These are phyloP conservation scores for Hippophae gyantsensis DNA, from an alignment of 306 rosid genomes.

Conservation along the genomic window DNA sequence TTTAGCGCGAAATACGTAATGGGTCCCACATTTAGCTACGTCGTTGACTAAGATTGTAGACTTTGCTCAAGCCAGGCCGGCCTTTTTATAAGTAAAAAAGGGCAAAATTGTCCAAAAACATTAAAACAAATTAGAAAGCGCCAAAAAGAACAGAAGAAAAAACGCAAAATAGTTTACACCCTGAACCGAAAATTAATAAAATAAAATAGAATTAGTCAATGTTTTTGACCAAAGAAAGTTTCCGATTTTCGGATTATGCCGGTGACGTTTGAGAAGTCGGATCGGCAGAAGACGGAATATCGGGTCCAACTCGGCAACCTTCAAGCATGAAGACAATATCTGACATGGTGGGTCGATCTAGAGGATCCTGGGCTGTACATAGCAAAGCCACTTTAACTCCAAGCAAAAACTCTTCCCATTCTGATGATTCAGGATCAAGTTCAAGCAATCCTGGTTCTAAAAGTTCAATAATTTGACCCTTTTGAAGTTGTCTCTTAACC, in stretches of 20 bases:
- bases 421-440: constrained; percentile 89
- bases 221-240: not conserved
- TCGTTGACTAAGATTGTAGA: constrained; percentile 35
- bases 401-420: constrained; percentile 90
- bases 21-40: constrained; percentile 26
- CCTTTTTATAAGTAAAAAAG: not conserved
- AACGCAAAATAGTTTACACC: constrained; percentile 17
- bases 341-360: constrained; percentile 85
- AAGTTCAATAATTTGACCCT: constrained; percentile 77
- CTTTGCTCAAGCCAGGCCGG: constrained; percentile 24
- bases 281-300: constrained; percentile 79
- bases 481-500: constrained; percentile 85
- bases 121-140: not conserved
- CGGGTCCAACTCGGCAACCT: constrained; percentile 92
- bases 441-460: constrained; percentile 87
- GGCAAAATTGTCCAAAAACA: not conserved
- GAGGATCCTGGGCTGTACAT: constrained; percentile 87
- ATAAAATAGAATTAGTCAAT: not conserved
- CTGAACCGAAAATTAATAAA: not conserved
- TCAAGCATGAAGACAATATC: constrained; percentile 99
- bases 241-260: constrained; percentile 21
- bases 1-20: constrained; percentile 33
- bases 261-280: constrained; percentile 84
- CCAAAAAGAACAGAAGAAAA: constrained; percentile 10
- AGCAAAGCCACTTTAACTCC: constrained; percentile 92